Conservation (phyloP, 164 flowering plant genomes). For the Umbellularia californica region DNA sequence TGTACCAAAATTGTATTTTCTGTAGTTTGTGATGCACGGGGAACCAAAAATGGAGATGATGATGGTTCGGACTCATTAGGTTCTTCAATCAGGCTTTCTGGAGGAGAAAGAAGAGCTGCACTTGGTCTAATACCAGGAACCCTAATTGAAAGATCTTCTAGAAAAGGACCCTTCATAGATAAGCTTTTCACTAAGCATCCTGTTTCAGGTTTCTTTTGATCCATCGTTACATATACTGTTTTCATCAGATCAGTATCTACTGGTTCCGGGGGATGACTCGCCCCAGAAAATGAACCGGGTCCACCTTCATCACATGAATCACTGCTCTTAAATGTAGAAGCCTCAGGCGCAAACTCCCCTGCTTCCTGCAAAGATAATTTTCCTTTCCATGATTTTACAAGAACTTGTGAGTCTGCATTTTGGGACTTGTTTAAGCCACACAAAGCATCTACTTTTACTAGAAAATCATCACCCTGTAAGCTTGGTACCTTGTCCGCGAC, state of each 20-base stretch:
- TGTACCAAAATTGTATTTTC: constrained; percentile 12
- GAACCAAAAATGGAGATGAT: constrained; percentile 4
- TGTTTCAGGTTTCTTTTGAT: constrained; percentile 51
- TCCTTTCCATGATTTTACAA: constrained; percentile 40
- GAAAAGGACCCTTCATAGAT: constrained; percentile 62
- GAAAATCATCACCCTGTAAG: constrained; percentile 12
- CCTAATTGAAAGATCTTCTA: constrained; percentile 54
- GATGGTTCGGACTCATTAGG: constrained; percentile 34
- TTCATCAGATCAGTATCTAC: constrained; percentile 62
- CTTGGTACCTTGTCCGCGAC: constrained; percentile 12
- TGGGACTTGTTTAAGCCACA: constrained; percentile 8
- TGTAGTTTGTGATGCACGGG: background rate
- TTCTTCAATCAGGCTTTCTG: constrained; percentile 59
- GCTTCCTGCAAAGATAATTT: constrained; percentile 34
- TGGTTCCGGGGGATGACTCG: constrained; percentile 85
- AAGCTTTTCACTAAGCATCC: constrained; percentile 55
- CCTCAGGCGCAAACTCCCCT: constrained; percentile 35
- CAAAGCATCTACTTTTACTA: constrained; percentile 22
- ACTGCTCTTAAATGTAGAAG: constrained; percentile 30
- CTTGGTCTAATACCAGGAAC: constrained; percentile 42
- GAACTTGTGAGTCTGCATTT: constrained; percentile 16
- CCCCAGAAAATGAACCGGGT: constrained; percentile 62
- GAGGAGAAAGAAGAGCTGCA: constrained; percentile 39
- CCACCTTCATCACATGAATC: constrained; percentile 54
- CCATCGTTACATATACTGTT: constrained; percentile 58